Conservation (phyloP, 2,329 filamentous ascomycete species). For the Blastomyces emzantsi region DNA sequence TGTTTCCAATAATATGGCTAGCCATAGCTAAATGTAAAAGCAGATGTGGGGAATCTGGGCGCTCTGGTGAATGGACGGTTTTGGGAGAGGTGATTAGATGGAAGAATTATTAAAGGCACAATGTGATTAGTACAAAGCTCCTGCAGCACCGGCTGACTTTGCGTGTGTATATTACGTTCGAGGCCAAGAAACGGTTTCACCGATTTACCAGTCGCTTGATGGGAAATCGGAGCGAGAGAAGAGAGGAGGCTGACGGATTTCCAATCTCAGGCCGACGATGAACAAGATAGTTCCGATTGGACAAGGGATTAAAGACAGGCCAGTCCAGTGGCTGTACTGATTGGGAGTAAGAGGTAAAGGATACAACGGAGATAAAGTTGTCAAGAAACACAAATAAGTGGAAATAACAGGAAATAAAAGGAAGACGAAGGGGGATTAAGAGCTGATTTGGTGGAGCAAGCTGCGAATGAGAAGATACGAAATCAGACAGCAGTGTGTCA, state of each 20-base stretch:
- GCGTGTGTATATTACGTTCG: conserved; percentile 21
- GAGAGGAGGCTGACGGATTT: not conserved
- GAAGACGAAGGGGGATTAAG: conserved; percentile 16
- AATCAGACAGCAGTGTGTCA: conserved; percentile 34
- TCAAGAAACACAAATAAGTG: conserved; percentile 14
- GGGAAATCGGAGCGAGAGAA: not conserved
- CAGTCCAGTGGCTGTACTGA: conserved; percentile 40
- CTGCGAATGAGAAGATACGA: conserved; percentile 29
- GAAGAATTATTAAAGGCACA: conserved; percentile 23
- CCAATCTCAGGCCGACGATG: conserved; percentile 2
- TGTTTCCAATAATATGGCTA: conserved; percentile 65
- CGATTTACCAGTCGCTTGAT: conserved; percentile 9
- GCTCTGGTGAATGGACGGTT: conserved; percentile 2
- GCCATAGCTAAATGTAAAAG: conserved; percentile 39
- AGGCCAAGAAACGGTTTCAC: conserved; percentile 14
- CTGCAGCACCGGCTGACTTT: conserved; percentile 72
- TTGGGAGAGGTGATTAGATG: conserved; percentile 2
- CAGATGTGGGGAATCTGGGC: not conserved
- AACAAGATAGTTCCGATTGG: conserved; percentile 18
- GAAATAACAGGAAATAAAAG: conserved; percentile 18
- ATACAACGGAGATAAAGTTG: conserved; percentile 16
- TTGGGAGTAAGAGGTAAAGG: conserved; percentile 19
- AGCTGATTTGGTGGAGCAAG: conserved; percentile 21
- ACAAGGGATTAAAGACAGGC: conserved; percentile 31
- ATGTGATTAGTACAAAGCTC: conserved; percentile 45